A percentile compares a stretch with the other conserved stretches of the same genome.
phyloP scores from a whole-genome alignment of 495 filamentous ascomycete genomes.

The Lophiotrema nucula region DNA sequence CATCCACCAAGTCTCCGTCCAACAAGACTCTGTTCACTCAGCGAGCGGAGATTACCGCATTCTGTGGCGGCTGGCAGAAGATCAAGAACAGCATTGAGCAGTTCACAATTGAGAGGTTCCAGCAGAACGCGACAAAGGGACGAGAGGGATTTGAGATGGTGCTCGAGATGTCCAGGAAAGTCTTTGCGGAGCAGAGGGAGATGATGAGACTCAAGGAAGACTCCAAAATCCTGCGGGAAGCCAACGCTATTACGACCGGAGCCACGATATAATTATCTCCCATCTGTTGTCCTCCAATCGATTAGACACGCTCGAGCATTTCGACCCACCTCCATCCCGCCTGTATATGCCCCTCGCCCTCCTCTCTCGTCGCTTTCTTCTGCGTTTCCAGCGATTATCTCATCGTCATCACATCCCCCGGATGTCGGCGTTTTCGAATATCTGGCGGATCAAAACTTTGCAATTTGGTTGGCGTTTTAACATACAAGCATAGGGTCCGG shows the following conservation, averaged over 20 bases:
- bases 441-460: neutral
- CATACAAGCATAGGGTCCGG: neutral
- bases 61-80: slow-evolving; percentile 94
- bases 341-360: neutral
- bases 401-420: neutral
- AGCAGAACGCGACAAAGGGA: slow-evolving; percentile 84
- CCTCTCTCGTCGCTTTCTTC: neutral
- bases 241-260: too few species aligned
- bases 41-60: slow-evolving; percentile 84
- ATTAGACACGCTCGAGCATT: neutral
- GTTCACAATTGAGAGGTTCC: slow-evolving; percentile 80
- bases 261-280: slow-evolving; percentile 6
- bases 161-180: slow-evolving; percentile 86
- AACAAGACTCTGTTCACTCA: slow-evolving; percentile 78
- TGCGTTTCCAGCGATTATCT: slow-evolving; percentile 10
- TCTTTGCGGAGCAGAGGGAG: slow-evolving; percentile 86
- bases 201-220: slow-evolving; percentile 22
- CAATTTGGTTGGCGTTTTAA: neutral
- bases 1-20: slow-evolving; percentile 51
- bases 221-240: slow-evolving; percentile 24
- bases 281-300: neutral
- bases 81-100: slow-evolving; percentile 93
- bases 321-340: neutral
- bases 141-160: slow-evolving; percentile 92
- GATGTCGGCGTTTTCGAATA: neutral